Conservation (phyloP, 192 early-diverging fungal genomes). For the Entophlyctis helioformis region DNA sequence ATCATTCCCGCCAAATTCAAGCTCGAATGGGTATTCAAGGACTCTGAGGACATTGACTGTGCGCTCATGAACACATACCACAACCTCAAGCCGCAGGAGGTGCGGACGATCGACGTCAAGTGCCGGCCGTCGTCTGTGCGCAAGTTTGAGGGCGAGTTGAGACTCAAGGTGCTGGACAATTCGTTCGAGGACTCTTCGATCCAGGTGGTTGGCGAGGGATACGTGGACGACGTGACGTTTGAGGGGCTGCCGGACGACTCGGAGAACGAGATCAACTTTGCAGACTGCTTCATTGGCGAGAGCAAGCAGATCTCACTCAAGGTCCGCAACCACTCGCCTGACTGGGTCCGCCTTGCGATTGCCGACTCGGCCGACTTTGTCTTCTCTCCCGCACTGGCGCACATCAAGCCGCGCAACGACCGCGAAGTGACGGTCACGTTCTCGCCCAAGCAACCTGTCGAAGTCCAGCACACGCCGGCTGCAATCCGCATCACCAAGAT, state of each 20-base stretch:
- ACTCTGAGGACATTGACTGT: slow-evolving; percentile 33
- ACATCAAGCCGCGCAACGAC: slow-evolving; percentile 26
- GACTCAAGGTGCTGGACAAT: slow-evolving; percentile 39
- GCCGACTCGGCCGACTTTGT: slow-evolving; percentile 19
- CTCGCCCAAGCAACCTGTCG: slow-evolving; percentile 18
- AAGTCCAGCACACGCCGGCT: slow-evolving; percentile 9
- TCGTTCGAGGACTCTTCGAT: slow-evolving; percentile 41
- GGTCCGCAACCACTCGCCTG: slow-evolving; percentile 31
- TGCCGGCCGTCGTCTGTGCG: slow-evolving; percentile 24
- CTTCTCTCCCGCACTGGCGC: slow-evolving; percentile 22
- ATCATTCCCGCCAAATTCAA: slow-evolving; percentile 43
- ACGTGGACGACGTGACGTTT: slow-evolving; percentile 39
- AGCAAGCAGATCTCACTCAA: slow-evolving; percentile 14
- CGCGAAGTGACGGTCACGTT: slow-evolving; percentile 32
- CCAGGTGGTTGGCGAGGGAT: slow-evolving; percentile 38
- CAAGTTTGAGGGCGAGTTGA: slow-evolving; percentile 33
- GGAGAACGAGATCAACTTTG: slow-evolving; percentile 35
- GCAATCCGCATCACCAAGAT: slow-evolving; percentile 27
- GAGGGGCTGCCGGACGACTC: slow-evolving; percentile 33
- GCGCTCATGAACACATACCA: slow-evolving; percentile 15
- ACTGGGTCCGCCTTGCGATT: slow-evolving; percentile 19
- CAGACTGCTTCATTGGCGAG: slow-evolving; percentile 38
- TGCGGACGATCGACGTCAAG: slow-evolving; percentile 18
- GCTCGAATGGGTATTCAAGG: slow-evolving; percentile 35
- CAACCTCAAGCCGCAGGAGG: slow-evolving; percentile 29